Evolutionary conservation across 228 moss, liverwort and hornwort genomes (phyloP).

Genomic region (Sphagnum magellanicum): DNA sequence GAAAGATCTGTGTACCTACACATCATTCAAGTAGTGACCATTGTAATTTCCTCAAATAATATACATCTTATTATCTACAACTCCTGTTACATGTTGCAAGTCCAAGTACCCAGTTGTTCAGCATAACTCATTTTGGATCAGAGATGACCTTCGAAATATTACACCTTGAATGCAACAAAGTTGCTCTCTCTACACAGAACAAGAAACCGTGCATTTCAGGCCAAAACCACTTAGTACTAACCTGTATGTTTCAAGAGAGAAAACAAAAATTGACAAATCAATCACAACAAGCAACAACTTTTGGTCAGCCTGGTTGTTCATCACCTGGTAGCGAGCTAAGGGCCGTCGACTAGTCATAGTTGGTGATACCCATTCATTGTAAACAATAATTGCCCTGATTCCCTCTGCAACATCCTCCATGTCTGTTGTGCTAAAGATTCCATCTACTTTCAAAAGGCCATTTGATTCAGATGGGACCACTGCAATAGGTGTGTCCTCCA

Average conservation of each 20-base stretch:
- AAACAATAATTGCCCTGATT: constrained; percentile 33
- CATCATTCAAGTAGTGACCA: constrained; percentile 87
- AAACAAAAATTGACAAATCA: too few species aligned
- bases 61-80: constrained; percentile 75
- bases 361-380: constrained; percentile 63
- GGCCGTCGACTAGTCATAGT: constrained; percentile 61
- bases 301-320: not conserved
- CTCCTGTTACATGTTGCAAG: constrained; percentile 70
- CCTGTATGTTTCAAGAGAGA: too few species aligned
- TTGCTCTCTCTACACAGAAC: too few species aligned
- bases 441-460: constrained; percentile 5
- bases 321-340: constrained; percentile 68
- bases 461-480: constrained; percentile 15
- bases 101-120: not conserved
- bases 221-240: too few species aligned
- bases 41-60: constrained; percentile 88
- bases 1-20: constrained; percentile 33
- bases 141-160: too few species aligned
- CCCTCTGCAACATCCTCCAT: constrained; percentile 19
- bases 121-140: too few species aligned
- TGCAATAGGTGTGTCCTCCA: constrained; percentile 7
- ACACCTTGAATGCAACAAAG: too few species aligned
- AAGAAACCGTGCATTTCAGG: too few species aligned
- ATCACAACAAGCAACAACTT: too few species aligned
- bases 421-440: not conserved